Conservation (phyloP, 1,284 basidiomycete species). For the Thelephora terrestris region DNA sequence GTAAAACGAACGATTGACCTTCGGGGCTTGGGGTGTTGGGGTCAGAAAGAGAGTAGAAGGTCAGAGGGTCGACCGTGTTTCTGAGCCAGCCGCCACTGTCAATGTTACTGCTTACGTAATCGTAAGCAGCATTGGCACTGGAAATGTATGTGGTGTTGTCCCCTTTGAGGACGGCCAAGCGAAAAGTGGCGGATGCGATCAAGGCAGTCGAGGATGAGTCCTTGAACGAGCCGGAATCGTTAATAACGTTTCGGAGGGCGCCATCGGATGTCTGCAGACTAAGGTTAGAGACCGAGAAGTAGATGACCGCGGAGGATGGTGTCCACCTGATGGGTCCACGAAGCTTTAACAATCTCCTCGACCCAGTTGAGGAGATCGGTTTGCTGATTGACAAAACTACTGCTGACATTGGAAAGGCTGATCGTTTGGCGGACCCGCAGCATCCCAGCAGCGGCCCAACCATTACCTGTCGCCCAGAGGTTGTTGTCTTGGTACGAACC, state of each 20-base stretch:
- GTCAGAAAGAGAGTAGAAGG: constrained; percentile 33
- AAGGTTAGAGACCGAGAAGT: not conserved
- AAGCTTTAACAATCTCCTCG: constrained; percentile 41
- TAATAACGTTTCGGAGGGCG: constrained; percentile 42
- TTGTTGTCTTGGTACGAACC: constrained; percentile 17
- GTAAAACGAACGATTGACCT: constrained; percentile 57
- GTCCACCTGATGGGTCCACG: constrained; percentile 39
- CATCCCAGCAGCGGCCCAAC: constrained; percentile 62
- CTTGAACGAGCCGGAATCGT: constrained; percentile 33
- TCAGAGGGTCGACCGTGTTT: constrained; percentile 54
- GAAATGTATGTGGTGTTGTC: constrained; percentile 23
- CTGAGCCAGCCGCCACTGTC: constrained; percentile 40
- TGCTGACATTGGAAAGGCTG: constrained; percentile 32
- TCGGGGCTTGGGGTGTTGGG: constrained; percentile 40
- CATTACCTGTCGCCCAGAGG: constrained; percentile 36
- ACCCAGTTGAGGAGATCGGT: constrained; percentile 45
- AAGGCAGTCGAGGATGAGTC: constrained; percentile 44
- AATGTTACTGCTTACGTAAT: constrained; percentile 28
- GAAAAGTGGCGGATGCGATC: constrained; percentile 39
- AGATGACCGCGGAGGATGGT: no score
- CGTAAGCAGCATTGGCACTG: constrained; percentile 32
- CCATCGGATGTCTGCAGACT: constrained; percentile 24
- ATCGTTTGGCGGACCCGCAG: constrained; percentile 50
- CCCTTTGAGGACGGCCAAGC: constrained; percentile 24
- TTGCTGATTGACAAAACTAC: constrained; percentile 32